phyloP scores from a whole-genome alignment of 805 yeast species.

The Wickerhamiella brachini region DNA sequence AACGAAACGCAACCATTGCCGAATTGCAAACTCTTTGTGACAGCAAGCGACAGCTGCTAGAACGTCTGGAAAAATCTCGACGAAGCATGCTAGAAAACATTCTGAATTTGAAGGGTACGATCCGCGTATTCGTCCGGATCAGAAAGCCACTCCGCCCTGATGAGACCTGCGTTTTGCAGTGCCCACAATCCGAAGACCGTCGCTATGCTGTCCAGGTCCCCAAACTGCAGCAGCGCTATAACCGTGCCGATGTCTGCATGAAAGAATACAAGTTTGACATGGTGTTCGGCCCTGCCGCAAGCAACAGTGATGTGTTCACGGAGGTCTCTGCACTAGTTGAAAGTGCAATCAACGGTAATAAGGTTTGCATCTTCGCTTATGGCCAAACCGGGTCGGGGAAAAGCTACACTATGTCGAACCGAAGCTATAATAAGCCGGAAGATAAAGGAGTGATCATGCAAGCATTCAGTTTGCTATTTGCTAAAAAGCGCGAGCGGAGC shows the following conservation, averaged over 20 bases:
- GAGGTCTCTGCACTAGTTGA: constrained; percentile 81
- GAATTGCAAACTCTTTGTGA: neutral
- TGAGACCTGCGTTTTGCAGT: neutral
- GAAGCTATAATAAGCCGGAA: constrained; percentile 9
- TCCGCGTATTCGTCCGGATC: neutral
- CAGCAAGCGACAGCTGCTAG: neutral
- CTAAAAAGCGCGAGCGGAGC: constrained; percentile 28
- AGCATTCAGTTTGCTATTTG: constrained; percentile 58
- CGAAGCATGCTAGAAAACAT: neutral
- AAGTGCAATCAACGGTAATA: constrained; percentile 74
- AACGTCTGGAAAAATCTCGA: too few species aligned
- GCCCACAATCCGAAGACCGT: neutral
- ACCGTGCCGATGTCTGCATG: neutral
- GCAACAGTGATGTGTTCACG: constrained; percentile 56
- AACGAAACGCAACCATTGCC: neutral
- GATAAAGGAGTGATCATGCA: constrained; percentile 70
- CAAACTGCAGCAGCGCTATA: neutral
- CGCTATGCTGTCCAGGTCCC: neutral
- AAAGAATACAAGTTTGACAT: constrained; percentile 55
- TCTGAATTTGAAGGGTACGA: neutral
- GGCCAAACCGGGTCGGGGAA: constrained; percentile 97
- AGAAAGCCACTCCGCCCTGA: neutral
- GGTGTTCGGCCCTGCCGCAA: constrained; percentile 42
- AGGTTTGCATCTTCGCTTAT: constrained; percentile 89
- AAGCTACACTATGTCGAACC: constrained; percentile 74